A percentile compares a stretch with the other conserved stretches of the same genome.
Conservation (phyloP, 768 basidiomycete species). For the Termitomyces sp. region DNA sequence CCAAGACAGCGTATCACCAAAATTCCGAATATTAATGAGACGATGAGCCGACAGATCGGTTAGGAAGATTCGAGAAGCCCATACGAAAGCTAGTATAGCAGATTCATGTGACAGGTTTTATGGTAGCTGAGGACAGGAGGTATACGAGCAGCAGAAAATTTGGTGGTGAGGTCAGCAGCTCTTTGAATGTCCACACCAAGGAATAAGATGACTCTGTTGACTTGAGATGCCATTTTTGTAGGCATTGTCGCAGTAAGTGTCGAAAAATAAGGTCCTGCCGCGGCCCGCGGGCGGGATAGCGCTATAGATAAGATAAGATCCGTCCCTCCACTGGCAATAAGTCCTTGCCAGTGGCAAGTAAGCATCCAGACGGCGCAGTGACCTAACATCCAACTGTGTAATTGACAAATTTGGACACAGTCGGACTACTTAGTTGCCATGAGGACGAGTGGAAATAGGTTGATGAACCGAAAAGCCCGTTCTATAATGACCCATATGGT, state of each 20-base stretch:
- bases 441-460: no score
- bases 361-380: no score
- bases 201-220: neutral
- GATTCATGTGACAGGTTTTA: neutral
- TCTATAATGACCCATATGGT: no score
- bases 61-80: neutral
- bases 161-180: neutral
- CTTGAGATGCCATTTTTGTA: neutral
- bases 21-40: neutral
- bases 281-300: no score
- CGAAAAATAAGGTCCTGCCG: neutral
- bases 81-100: neutral
- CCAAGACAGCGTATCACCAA: conserved; percentile 1
- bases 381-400: no score
- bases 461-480: no score
- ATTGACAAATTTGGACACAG: no score
- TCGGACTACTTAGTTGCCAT: no score
- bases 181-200: neutral
- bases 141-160: neutral
- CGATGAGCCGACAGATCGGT: neutral
- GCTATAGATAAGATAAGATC: neutral
- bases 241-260: neutral
- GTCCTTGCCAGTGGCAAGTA: no score
- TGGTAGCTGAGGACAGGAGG: neutral
- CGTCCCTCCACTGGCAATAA: no score